phyloP scores from a whole-genome alignment of 225 moss, liverwort and hornwort genomes.

The Climacium dendroides region DNA sequence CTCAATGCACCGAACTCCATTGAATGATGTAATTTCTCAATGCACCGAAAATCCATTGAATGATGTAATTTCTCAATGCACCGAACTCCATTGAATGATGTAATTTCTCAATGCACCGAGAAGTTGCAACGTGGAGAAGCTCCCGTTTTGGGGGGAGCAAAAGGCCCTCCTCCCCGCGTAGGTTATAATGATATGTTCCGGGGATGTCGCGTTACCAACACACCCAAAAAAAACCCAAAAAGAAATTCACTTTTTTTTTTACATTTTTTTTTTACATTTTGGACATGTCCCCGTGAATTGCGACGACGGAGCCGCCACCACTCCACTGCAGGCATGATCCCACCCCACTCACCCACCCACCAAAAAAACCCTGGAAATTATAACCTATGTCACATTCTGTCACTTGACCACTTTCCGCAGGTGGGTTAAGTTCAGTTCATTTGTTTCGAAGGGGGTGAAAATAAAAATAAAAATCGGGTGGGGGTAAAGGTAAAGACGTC shows the following conservation, averaged over 20 bases:
- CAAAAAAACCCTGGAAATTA: neutral
- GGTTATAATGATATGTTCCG: neutral
- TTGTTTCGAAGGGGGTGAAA: neutral
- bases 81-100: no score
- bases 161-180: fast-evolving
- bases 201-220: neutral
- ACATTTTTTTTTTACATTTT: no score
- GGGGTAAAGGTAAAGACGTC: neutral
- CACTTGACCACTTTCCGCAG: neutral
- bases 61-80: no score
- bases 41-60: no score
- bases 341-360: neutral
- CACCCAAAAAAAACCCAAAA: neutral
- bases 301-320: neutral
- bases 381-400: neutral
- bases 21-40: no score
- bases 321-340: neutral
- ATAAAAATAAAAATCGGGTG: no score
- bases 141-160: neutral
- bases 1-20: no score
- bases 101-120: neutral
- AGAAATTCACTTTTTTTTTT: no score
- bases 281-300: neutral
- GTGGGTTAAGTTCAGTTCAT: neutral
- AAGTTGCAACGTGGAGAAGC: neutral